A percentile compares a stretch with the other conserved stretches of the same genome.
Conservation (phyloP, 768 basidiomycete genomes). For the Russula brevipes region DNA sequence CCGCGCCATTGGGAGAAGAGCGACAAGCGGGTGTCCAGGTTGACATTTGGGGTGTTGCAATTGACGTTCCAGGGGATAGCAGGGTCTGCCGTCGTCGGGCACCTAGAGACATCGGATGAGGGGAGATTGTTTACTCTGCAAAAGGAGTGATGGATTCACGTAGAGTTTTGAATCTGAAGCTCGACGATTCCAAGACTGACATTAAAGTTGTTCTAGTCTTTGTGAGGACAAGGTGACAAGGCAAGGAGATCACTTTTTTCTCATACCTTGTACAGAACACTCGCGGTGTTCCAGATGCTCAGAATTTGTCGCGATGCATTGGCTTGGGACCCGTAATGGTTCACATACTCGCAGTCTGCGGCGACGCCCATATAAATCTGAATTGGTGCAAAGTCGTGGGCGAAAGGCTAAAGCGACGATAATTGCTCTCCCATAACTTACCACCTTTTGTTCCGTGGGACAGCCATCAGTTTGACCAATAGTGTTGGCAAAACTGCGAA, state of each 20-base stretch:
- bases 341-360: slow-evolving; percentile 77
- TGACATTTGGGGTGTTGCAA: slow-evolving; percentile 45
- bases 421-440: slow-evolving; percentile 31
- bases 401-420: neutral
- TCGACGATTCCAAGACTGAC: slow-evolving; percentile 80
- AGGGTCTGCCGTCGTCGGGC: slow-evolving; percentile 52
- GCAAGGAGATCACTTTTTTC: neutral
- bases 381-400: neutral
- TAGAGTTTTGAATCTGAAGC: slow-evolving; percentile 61
- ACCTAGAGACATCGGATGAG: slow-evolving; percentile 36
- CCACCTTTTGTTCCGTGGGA: slow-evolving; percentile 64
- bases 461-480: slow-evolving; percentile 73
- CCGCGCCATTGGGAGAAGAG: slow-evolving; percentile 83
- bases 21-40: slow-evolving; percentile 67
- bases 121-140: neutral
- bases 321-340: slow-evolving; percentile 53
- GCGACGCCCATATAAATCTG: slow-evolving; percentile 81
- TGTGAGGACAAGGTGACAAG: neutral
- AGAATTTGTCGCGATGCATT: slow-evolving; percentile 73
- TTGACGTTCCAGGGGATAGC: slow-evolving; percentile 69
- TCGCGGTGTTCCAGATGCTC: slow-evolving; percentile 75
- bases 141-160: slow-evolving; percentile 33
- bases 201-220: slow-evolving; percentile 62
- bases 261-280: slow-evolving; percentile 59
- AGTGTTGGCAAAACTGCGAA: slow-evolving; percentile 53